phyloP scores from a whole-genome alignment of 148 eudicot genomes.

The Fagopyrum tataricum region DNA sequence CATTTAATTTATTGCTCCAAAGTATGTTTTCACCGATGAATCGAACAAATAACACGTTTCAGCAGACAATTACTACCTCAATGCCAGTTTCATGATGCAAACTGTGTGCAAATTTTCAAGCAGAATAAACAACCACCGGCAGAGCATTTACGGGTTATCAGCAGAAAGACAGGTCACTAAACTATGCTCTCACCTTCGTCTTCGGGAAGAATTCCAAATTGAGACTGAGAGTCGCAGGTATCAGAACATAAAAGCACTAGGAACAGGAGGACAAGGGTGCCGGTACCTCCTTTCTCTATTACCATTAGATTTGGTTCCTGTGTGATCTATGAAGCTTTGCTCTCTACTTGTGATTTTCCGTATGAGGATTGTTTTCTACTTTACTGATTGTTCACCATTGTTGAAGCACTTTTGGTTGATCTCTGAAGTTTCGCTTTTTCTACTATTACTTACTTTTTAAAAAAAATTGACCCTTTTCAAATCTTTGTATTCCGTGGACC shows the following conservation, averaged over 20 bases:
- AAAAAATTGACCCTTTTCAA: too few relatives aligned
- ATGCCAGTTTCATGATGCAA: background rate
- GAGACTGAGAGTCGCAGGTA: background rate
- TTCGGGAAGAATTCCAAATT: background rate
- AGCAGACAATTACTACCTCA: too few relatives aligned
- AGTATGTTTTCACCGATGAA: too few relatives aligned
- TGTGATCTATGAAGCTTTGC: background rate
- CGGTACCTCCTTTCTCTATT: background rate
- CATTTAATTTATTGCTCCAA: background rate
- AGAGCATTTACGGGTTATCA: background rate
- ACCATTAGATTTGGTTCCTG: background rate
- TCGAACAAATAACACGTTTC: too few relatives aligned
- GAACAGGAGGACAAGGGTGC: background rate
- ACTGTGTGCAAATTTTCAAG: background rate
- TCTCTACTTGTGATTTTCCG: background rate
- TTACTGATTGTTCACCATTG: too few relatives aligned
- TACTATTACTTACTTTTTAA: too few relatives aligned
- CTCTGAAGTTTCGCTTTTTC: too few relatives aligned
- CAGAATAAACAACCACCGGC: background rate
- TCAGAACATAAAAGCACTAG: background rate
- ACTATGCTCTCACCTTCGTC: conserved; percentile 8
- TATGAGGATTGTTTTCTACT: background rate
- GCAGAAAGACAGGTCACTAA: background rate
- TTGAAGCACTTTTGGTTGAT: too few relatives aligned
- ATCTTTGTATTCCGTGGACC: too few relatives aligned